Percentiles rank a stretch among this genome's conserved stretches.
Conservation (phyloP, 2,329 filamentous ascomycete species). For the Didymellaceae sp. region DNA sequence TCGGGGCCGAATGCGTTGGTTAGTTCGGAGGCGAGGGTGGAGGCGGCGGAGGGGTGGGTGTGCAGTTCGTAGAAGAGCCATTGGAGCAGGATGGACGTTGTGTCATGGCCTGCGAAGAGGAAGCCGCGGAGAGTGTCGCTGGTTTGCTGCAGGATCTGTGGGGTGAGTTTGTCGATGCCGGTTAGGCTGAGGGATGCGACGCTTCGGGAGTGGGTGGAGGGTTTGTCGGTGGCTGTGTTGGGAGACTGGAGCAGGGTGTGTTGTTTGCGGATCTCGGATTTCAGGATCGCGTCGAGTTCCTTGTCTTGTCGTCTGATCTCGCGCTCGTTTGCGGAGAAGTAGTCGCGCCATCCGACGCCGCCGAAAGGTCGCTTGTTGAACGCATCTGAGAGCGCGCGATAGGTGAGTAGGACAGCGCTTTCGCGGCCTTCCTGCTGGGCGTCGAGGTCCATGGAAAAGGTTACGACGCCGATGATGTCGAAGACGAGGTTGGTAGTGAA, state of each 20-base stretch:
- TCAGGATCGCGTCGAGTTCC: constrained; percentile 23
- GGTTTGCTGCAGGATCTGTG: constrained; percentile 38
- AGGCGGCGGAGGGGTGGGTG: constrained; percentile 21
- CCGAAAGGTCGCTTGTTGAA: constrained; percentile 26
- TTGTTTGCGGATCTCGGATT: constrained; percentile 20
- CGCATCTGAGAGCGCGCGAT: constrained; percentile 24
- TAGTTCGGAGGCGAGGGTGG: not conserved
- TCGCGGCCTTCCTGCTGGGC: constrained; percentile 24
- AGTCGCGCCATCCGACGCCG: constrained; percentile 18
- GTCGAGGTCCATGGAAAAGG: constrained; percentile 24
- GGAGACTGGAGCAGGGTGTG: constrained; percentile 5
- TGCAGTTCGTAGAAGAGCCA: constrained; percentile 38
- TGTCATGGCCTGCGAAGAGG: constrained; percentile 45
- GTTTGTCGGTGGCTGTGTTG: not conserved
- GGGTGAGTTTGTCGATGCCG: constrained; percentile 21
- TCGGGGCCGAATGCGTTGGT: not conserved
- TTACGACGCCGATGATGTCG: constrained; percentile 32
- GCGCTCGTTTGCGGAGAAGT: constrained; percentile 25
- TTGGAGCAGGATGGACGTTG: constrained; percentile 33
- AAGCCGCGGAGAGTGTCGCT: constrained; percentile 46
- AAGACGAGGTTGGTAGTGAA: constrained; percentile 28
- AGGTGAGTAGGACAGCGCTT: constrained; percentile 22
- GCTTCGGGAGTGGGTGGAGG: constrained; percentile 10
- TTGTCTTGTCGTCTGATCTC: constrained; percentile 18
- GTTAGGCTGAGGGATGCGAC: constrained; percentile 23